Evolutionary conservation across 2,329 filamentous ascomycete species (phyloP).

Genomic region (Apiospora hydei): DNA sequence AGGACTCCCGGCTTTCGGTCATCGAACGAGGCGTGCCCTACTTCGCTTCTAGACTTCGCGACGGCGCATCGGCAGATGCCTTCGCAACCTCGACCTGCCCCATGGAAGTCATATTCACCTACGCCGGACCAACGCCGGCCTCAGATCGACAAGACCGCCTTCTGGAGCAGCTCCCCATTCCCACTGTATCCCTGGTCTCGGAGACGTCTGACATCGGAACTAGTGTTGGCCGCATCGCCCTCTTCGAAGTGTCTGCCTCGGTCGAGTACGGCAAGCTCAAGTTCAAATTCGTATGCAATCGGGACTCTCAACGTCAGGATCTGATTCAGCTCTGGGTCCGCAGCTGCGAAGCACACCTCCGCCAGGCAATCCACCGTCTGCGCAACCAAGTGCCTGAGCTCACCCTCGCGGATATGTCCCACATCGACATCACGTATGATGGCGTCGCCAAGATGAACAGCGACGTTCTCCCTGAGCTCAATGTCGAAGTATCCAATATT

Average conservation of each 20-base stretch:
- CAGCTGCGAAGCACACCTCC: conserved; percentile 53
- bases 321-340: conserved; percentile 56
- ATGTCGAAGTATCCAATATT: conserved; percentile 53
- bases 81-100: conserved; percentile 54
- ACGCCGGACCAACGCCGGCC: conserved; percentile 57
- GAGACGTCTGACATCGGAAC: conserved; percentile 53
- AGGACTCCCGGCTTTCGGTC: conserved; percentile 57
- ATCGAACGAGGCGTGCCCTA: conserved; percentile 55
- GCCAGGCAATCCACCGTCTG: conserved; percentile 52
- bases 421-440: conserved; percentile 55
- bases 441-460: conserved; percentile 53
- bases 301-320: conserved; percentile 49
- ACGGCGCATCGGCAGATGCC: conserved; percentile 36
- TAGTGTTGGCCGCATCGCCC: conserved; percentile 54
- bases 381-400: conserved; percentile 53
- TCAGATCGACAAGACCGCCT: conserved; percentile 56
- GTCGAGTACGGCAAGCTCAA: conserved; percentile 54
- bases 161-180: conserved; percentile 54
- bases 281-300: conserved; percentile 55
- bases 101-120: conserved; percentile 67
- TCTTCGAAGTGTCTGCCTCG: conserved; percentile 59
- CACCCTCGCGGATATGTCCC: conserved; percentile 58
- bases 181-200: conserved; percentile 48
- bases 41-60: conserved; percentile 51
- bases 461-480: conserved; percentile 49